Evolutionary conservation across 495 filamentous ascomycete genomes (phyloP), one percentile per base, ranked within the genome.

Genomic region (Trichoderma parareesei): DNA sequence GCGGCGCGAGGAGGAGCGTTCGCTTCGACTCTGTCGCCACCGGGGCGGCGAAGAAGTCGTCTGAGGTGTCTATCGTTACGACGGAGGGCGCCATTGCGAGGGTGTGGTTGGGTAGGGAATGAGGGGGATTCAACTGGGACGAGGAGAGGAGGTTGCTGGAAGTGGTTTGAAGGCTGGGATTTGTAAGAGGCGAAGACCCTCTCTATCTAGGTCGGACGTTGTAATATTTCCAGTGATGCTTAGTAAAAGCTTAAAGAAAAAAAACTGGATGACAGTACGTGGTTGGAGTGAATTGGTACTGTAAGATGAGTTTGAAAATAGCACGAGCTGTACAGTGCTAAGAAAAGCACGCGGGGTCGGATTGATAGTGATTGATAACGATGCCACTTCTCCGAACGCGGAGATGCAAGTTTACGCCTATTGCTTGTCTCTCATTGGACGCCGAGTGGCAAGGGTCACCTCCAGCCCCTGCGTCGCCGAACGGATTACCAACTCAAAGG

Each of bases 1-100:
- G 80, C 14, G 82, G 82, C 11, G 82, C 82, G 53, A 85, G 76
- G 42, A 84, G 78, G 57, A 85, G 80, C 13, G 82, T 84, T 68
- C 82, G 76, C 60, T 70, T 43, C 9, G 20, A 9, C 18, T 44
- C 62, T 60, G 62, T 67, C 49, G 65, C 65, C 63, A 60, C 63
- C 48, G 66, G 63, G 38, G 44, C 20, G 8, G 43, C 4, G 60
- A 59, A 44, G 48, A 68, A 61, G 57, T 70, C 66, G 61, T 61
- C 46, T 10, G 61, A 42, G 10, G 66, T 68, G 37, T 68, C 69
- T 60, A 68, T 67, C 55, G 61, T 67, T 27, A 70, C 61, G 48
- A 67, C 61, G 6, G 63, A 37, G 48, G 63, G 63, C 53, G 42
- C 64, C 64, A 61, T 68, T 68, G 64, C 65, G 65, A n/a, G 33